Evolutionary conservation across 164 flowering plant species (phyloP).

Genomic region (Warburgia ugandensis): DNA sequence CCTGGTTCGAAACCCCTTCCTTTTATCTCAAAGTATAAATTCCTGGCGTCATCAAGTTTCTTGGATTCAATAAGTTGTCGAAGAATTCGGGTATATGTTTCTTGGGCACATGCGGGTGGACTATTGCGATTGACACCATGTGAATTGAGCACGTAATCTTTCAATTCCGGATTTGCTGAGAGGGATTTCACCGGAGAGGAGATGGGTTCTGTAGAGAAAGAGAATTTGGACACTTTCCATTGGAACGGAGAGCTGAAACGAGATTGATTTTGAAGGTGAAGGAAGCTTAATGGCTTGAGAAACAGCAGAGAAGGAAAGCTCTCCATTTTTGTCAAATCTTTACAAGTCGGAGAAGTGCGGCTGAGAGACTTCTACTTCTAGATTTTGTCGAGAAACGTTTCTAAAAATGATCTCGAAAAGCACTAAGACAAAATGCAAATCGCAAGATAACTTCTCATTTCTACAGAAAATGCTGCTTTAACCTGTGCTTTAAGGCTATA

Average conservation of each 20-base stretch:
- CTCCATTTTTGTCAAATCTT: no score
- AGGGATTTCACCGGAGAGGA: not conserved
- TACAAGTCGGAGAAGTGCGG: no score
- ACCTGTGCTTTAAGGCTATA: no score
- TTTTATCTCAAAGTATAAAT: constrained; percentile 8
- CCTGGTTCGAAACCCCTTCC: constrained; percentile 8
- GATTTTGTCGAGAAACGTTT: no score
- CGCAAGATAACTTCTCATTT: no score
- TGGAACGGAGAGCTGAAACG: not conserved
- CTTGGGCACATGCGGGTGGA: not conserved
- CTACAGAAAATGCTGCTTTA: no score
- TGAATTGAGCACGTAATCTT: not conserved
- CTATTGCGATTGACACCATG: not conserved
- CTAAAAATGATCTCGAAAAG: no score
- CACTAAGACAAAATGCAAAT: no score
- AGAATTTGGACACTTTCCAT: not conserved
- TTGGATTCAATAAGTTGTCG: not conserved
- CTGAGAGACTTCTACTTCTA: no score
- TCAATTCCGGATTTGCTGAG: not conserved
- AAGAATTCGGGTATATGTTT: not conserved
- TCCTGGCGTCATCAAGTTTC: constrained; percentile 3
- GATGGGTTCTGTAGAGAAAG: not conserved
- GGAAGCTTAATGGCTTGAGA: not conserved
- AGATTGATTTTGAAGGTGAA: not conserved
- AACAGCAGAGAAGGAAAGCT: not conserved